Evolutionary conservation across 768 basidiomycete genomes (phyloP), one percentile per base, ranked within the genome.

Genomic region (Trametes cubensis): DNA sequence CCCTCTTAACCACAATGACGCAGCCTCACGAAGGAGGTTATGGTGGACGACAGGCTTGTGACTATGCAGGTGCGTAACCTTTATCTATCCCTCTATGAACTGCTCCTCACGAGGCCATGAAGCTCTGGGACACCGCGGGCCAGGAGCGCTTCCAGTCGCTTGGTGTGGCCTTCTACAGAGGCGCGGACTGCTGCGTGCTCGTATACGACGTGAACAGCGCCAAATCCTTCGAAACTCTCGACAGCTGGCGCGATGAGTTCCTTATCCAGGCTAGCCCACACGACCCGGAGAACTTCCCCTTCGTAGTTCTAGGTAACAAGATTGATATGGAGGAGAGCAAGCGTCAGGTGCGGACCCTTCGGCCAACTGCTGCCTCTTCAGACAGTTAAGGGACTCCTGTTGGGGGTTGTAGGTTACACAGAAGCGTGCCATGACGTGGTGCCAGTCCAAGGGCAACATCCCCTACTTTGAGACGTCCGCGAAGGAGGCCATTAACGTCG

Each of bases 341-440:
- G 77, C 87, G 96, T 66, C 95, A 97, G 87, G 95, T 94, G 60
- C 63, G 83, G 69, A 20, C 4, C 17, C 38, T 20, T 6, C 38
- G 41, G 10, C 14, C 11, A n/a, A 20, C 28, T 7, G 5, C 21
- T 48, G 25, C n/a, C 26, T 25, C 17, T 46, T 46, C 14, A 28
- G 18, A 23, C 23, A 40, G 25, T 30, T 49, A 49, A 45, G 13
- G n/a, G 6, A n/a, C n/a, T 51, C 20, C 20, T 14, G 38, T 23
- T 60, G 34, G 23, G 25, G 20, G 13, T 1, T 54, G 4, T 68
- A 96, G 95, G 95, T 99, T 26, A 94, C 94, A 10, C 96, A 99
- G 88, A 99, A 99, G 75, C 91, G 96, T 45, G 96, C 97, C 18
- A 98, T 98, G 95, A 94, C 96, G 4, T 99, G 97, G 97, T 99